Evolutionary conservation across 2,329 filamentous ascomycete genomes (phyloP), one percentile per base, ranked within the genome.

Genomic region (Curvularia eragrostidis): DNA sequence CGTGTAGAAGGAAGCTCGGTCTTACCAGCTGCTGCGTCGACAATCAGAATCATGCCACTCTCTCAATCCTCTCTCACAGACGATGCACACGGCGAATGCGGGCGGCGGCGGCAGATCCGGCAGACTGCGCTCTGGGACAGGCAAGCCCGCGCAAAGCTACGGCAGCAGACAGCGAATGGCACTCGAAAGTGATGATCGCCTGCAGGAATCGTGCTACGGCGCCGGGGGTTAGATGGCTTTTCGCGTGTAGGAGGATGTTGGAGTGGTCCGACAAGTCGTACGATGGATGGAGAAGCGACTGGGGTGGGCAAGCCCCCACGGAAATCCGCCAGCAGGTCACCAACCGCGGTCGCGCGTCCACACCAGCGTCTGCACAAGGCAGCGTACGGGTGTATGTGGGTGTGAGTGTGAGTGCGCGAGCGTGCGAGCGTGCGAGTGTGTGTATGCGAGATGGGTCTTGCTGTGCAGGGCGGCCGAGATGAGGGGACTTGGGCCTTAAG

Each of bases 11-110:
- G 53, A 36, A 59, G 57, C 50, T 49, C 39, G 47, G 46, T 60
- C 63, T 65, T 64, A 65, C 63, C 63, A 54, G 58, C 54, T 51
- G 51, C 58, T 34, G 21, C 48, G 34, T 38, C 42, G 50, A 50
- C 38, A 19, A 12, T 50, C 50, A 54, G 44, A 52, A 55, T 62
- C 58, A 65, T 59, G 63, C 58, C 61, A 54, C 59, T 51, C 56
- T 50, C 32, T 41, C 52, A 48, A 3, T 15, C 21, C 41, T 7
- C 36, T 47, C 30, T 38, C 43, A 7, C 43, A 34, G 39, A 42
- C 15, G 48, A 54, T 51, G 51, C 51, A 49, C 55, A 39, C 49
- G 39, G 48, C 48, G 48, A 47, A 34, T 42, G 42, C 48, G 48
- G 48, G 48, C 48, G 32, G 48, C 15, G 42, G 48, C 54, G 54